phyloP scores from a whole-genome alignment of 768 basidiomycete genomes.

The Boletus vinaceobasis region DNA sequence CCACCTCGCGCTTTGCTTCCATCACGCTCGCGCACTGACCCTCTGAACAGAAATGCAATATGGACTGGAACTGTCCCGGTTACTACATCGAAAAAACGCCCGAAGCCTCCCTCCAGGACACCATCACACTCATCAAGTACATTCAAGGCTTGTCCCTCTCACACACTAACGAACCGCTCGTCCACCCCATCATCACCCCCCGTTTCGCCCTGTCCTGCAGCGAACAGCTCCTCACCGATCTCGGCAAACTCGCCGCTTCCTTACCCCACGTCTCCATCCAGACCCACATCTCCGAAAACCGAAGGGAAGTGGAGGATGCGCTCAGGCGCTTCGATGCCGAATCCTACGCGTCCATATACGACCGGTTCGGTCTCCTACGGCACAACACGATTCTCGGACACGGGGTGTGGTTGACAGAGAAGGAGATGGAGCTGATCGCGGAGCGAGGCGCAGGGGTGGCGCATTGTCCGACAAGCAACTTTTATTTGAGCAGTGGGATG shows the following conservation, averaged over 20 bases:
- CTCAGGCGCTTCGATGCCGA: conserved; percentile 60
- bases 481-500: conserved; percentile 82
- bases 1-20: background rate
- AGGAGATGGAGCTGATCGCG: conserved; percentile 69
- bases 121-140: conserved; percentile 60
- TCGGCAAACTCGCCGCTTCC: conserved; percentile 55
- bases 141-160: conserved; percentile 51
- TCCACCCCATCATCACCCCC: conserved; percentile 88
- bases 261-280: conserved; percentile 71
- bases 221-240: conserved; percentile 50
- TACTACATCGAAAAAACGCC: conserved; percentile 63
- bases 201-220: conserved; percentile 91
- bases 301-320: conserved; percentile 60
- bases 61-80: conserved; percentile 58
- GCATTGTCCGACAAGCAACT: conserved; percentile 93
- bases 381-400: conserved; percentile 83
- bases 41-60: conserved; percentile 27
- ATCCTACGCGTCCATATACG: conserved; percentile 79
- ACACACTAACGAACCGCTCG: conserved; percentile 46
- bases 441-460: conserved; percentile 67
- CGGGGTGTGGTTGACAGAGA: conserved; percentile 69
- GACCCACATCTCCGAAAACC: conserved; percentile 89
- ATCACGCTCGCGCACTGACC: conserved; percentile 7
- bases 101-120: conserved; percentile 53
- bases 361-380: conserved; percentile 65